Evolutionary conservation across 306 rosid genomes (phyloP).

Genomic region (Acacia confusa): DNA sequence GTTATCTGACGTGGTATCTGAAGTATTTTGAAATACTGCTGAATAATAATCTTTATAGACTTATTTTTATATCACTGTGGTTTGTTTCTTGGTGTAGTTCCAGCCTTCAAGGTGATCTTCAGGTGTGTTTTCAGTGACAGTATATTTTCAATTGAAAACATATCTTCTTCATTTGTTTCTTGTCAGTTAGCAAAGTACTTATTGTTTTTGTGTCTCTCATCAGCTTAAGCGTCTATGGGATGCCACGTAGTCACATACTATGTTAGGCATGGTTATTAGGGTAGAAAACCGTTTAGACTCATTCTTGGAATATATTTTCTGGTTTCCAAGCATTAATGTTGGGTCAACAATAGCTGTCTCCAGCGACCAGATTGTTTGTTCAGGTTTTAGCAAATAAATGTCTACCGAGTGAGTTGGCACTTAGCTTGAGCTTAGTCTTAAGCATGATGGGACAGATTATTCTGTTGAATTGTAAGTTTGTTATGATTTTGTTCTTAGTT

Average conservation of each 20-base stretch:
- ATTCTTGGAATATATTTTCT: neutral
- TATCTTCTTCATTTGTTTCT: neutral
- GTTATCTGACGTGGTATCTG: neutral
- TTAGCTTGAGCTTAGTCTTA: neutral
- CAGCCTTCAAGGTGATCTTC: neutral
- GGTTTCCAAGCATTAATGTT: neutral
- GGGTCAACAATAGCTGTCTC: conserved; percentile 7
- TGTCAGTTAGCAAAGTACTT: neutral
- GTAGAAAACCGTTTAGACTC: neutral
- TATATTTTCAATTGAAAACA: neutral
- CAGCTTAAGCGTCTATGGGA: neutral
- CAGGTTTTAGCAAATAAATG: neutral
- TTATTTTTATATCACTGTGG: neutral
- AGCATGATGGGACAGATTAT: neutral
- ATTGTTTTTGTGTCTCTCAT: neutral
- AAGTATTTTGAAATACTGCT: conserved; percentile 6
- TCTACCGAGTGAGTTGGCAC: neutral
- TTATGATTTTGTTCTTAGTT: neutral
- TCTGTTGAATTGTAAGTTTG: neutral
- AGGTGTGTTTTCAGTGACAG: neutral
- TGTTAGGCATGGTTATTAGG: neutral
- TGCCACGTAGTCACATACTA: neutral
- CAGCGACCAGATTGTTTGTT: conserved; percentile 18
- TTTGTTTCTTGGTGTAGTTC: neutral
- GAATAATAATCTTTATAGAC: neutral